Conservation (phyloP, 805 yeast species). For the Cyberlindnera nakhonratchasimensis region DNA sequence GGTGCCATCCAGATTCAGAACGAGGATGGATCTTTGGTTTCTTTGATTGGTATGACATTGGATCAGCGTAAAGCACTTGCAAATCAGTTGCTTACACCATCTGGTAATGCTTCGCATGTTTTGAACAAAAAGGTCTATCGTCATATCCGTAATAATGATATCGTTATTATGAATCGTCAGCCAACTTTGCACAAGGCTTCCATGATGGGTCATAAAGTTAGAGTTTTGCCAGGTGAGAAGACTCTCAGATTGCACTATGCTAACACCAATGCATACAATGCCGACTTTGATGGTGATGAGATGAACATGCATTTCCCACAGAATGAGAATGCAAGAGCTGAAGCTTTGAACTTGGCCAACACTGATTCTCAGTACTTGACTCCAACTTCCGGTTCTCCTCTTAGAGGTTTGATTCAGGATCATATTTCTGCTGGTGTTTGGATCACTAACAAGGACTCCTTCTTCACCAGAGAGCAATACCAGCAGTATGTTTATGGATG, state of each 20-base stretch:
- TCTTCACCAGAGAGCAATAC: conserved; percentile 86
- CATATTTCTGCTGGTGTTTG: conserved; percentile 99
- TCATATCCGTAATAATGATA: conserved; percentile 92
- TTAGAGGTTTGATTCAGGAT: conserved; percentile 98
- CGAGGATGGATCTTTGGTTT: conserved; percentile 84
- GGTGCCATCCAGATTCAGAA: conserved; percentile 96
- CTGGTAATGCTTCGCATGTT: conserved; percentile 49
- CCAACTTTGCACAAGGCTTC: conserved; percentile 99
- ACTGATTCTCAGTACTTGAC: conserved; percentile 97
- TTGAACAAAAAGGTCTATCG: conserved; percentile 91
- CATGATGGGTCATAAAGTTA: conserved; percentile 98
- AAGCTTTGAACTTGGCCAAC: conserved; percentile 90
- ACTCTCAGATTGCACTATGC: conserved; percentile 96
- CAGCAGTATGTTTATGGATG: conserved; percentile 94
- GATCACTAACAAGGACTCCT: conserved; percentile 90
- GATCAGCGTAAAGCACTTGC: conserved; percentile 96
- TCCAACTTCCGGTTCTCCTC: conserved; percentile 97
- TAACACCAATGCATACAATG: conserved; percentile 97
- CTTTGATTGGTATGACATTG: conserved; percentile 80
- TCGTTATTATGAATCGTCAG: conserved; percentile 97
- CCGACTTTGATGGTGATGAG: conserved; percentile 99
- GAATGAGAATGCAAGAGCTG: conserved; percentile 94
- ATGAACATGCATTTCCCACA: conserved; percentile 99
- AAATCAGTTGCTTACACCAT: conserved; percentile 89
- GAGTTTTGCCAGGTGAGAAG: conserved; percentile 96